Evolutionary conservation across 2,329 filamentous ascomycete genomes (phyloP).

Genomic region (Aureobasidium sp.): DNA sequence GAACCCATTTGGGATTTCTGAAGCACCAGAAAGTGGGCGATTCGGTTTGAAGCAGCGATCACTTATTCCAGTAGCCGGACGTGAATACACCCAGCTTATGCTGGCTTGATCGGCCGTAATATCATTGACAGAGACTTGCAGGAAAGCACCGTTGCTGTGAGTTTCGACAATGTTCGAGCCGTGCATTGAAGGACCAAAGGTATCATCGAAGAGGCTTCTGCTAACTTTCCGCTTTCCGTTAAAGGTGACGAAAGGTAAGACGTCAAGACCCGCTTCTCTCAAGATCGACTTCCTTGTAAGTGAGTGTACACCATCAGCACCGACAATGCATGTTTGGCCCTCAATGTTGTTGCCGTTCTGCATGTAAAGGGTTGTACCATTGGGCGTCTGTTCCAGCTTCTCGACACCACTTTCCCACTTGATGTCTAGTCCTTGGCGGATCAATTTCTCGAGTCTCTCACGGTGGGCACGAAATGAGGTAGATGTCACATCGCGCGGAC

Average conservation of each 20-base stretch:
- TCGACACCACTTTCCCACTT: constrained; percentile 28
- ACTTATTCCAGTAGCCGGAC: constrained; percentile 23
- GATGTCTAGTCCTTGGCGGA: constrained; percentile 33
- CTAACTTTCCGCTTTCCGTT: constrained; percentile 28
- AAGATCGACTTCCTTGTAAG: constrained; percentile 25
- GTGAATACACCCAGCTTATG: constrained; percentile 37
- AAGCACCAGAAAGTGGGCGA: constrained; percentile 28
- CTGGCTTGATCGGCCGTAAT: constrained; percentile 23
- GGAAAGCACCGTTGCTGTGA: constrained; percentile 21
- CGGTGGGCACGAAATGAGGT: constrained; percentile 32
- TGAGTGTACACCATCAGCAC: constrained; percentile 36
- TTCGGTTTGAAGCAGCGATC: constrained; percentile 33
- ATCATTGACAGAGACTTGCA: constrained; percentile 32
- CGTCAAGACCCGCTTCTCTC: constrained; percentile 23
- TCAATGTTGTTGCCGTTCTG: constrained; percentile 17
- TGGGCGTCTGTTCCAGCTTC: constrained; percentile 3
- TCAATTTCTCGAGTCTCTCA: constrained; percentile 29
- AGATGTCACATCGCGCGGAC: constrained; percentile 2
- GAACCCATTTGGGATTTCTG: constrained; percentile 31
- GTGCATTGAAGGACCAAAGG: constrained; percentile 20
- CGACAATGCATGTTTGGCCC: constrained; percentile 27
- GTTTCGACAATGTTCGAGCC: constrained; percentile 25
- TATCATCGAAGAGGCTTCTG: constrained; percentile 17
- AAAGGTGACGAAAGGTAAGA: constrained; percentile 34
- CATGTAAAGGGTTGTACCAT: constrained; percentile 9